phyloP scores from a whole-genome alignment of 1,284 basidiomycete genomes.

The Stygiomarasmius scandens region DNA sequence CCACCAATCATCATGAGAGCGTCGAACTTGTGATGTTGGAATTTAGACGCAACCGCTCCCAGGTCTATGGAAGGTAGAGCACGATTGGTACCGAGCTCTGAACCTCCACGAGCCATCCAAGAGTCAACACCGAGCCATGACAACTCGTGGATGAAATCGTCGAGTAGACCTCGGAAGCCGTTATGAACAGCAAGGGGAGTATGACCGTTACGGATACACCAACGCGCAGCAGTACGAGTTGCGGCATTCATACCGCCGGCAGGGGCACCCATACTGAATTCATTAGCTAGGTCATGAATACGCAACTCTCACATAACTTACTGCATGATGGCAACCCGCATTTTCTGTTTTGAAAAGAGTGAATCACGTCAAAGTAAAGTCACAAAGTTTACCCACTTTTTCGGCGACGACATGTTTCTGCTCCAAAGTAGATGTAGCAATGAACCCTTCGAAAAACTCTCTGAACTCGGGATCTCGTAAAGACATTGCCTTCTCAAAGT shows the following conservation, averaged over 20 bases:
- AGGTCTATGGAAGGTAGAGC: constrained; percentile 85
- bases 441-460: constrained; percentile 87
- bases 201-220: constrained; percentile 92
- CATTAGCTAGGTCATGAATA: constrained; percentile 4
- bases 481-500: constrained; percentile 88
- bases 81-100: constrained; percentile 97
- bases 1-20: constrained; percentile 91
- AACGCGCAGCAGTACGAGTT: constrained; percentile 91
- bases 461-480: constrained; percentile 91
- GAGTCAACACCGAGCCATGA: constrained; percentile 98
- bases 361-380: constrained; percentile 11
- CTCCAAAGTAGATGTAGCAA: constrained; percentile 69
- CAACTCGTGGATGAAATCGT: constrained; percentile 84
- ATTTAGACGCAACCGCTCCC: constrained; percentile 84
- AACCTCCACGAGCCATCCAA: constrained; percentile 97
- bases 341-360: constrained; percentile 52
- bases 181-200: constrained; percentile 91
- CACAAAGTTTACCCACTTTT: constrained; percentile 46
- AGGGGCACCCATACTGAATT: constrained; percentile 85
- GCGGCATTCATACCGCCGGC: constrained; percentile 99
- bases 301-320: constrained; percentile 42
- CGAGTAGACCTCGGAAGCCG: constrained; percentile 92
- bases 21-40: constrained; percentile 87
- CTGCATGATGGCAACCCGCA: constrained; percentile 93
- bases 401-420: constrained; percentile 63